Evolutionary conservation across 495 filamentous ascomycete genomes (phyloP).

Genomic region (Cladorrhinum samala): DNA sequence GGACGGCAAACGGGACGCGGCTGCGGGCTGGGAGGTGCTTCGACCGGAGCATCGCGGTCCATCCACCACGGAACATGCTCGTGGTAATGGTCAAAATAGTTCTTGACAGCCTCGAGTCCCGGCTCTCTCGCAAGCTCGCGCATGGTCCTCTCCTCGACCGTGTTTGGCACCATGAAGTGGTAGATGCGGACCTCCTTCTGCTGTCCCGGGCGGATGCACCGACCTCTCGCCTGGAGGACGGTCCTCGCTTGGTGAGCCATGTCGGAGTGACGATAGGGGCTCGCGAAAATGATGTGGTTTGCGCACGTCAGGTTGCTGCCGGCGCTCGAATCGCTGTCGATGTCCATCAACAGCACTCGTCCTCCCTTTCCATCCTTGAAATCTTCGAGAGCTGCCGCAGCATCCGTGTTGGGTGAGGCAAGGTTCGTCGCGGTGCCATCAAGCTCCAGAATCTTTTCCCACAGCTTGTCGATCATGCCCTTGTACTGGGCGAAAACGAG

Average conservation of each 20-base stretch:
- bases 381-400: slow-evolving; percentile 4
- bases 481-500: slow-evolving; percentile 34
- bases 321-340: slow-evolving; percentile 57
- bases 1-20: no score
- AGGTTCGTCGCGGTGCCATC: slow-evolving; percentile 5
- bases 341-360: slow-evolving; percentile 60
- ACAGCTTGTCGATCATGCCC: slow-evolving; percentile 17
- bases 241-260: slow-evolving; percentile 53
- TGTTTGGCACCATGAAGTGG: slow-evolving; percentile 55
- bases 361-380: slow-evolving; percentile 23
- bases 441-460: slow-evolving; percentile 15
- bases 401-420: slow-evolving; percentile 5
- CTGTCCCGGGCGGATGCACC: slow-evolving; percentile 63
- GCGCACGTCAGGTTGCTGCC: slow-evolving; percentile 69
- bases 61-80: slow-evolving; percentile 8
- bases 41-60: no score
- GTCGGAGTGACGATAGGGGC: slow-evolving; percentile 46
- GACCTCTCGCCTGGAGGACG: slow-evolving; percentile 68
- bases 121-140: slow-evolving; percentile 23
- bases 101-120: not conserved
- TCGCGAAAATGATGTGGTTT: slow-evolving; percentile 72
- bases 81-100: slow-evolving; percentile 3
- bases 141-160: slow-evolving; percentile 66
- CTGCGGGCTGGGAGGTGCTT: no score
- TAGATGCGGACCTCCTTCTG: slow-evolving; percentile 61